Base-by-base conservation (phyloP, 2,329 filamentous ascomycete genomes). In the Ambrosiella beaveri region DNA sequence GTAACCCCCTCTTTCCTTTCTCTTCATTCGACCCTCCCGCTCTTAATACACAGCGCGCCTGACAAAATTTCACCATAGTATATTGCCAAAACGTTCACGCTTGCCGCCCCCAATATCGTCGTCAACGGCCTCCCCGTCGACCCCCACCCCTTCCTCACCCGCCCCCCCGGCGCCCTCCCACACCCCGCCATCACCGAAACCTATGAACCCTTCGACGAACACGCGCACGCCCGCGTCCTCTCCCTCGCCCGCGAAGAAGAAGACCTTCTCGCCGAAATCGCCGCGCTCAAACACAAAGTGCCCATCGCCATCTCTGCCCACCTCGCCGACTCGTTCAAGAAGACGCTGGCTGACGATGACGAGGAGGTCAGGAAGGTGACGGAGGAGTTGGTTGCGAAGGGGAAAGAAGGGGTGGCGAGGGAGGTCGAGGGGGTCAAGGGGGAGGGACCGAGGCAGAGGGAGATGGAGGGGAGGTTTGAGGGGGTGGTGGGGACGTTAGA, bases 191-290 rank as follows among this genome's bases (percentile, higher is more conserved):
- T 69, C 3, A 68, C 72, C 35, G 70, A 72, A 50, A 68, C 71
- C 60, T 80, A 79, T 71, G 79, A 81, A 64, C 75, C 80, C 38
- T 82, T 82, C 64, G 78, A 84, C 70, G 68, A 71, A 2, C 76
- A 77, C 66, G 75, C 78, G 63, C 79, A 80, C 65, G 72, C 74
- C 61, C 75, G 74, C 63, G 77, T 82, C 63, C 78, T 80, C 65
- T 75, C 78, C 41, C 74, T 83, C n/a, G 74, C 78, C 61, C 72
- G 76, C 61, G 74, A 81, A 60, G 81, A 84, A 63, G 80, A 84
- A 65, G 79, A 79, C 64, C 73, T 84, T 2, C 75, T 83, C 50
- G 77, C 80, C 63, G 78, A 82, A 64, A 81, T 84, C 63, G 80
- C 81, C 7, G 69, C 71, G 37, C 71, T 81, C n/a, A 81, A 81